These are phyloP conservation scores for Rhizophagus clarus DNA, from an alignment of 192 early-diverging fungal species.

Conservation along the genomic window DNA sequence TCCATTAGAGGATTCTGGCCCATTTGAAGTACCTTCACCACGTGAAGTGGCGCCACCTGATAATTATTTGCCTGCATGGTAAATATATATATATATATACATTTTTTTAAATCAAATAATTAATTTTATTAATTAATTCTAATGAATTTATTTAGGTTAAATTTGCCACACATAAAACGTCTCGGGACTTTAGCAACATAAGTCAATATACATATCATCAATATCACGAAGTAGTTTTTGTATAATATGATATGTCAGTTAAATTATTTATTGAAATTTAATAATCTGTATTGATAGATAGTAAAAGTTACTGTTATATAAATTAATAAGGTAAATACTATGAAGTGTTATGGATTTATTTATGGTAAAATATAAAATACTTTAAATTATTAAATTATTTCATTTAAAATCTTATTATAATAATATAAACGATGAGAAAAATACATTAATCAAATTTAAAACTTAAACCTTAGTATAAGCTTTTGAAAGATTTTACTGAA, in stretches of 20 bases:
- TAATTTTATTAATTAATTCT: neutral
- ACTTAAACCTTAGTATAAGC: no score
- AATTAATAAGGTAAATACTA: neutral
- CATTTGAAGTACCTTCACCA: slow-evolving; percentile 58
- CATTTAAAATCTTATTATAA: no score
- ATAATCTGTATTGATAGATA: neutral
- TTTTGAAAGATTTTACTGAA: no score
- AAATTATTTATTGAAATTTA: no score
- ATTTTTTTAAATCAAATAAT: neutral
- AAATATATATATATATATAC: slow-evolving; percentile 24
- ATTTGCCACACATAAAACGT: slow-evolving; percentile 11
- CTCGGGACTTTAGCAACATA: neutral
- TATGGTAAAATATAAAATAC: no score
- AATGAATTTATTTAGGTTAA: neutral
- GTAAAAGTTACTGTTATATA: neutral
- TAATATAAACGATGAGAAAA: no score
- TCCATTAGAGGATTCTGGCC: slow-evolving; percentile 59
- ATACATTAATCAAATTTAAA: no score
- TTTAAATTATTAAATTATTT: no score
- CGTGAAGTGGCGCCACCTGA: slow-evolving; percentile 46
- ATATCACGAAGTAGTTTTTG: neutral
- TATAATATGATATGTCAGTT: no score
- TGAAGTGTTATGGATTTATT: no score
- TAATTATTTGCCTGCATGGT: slow-evolving; percentile 52
- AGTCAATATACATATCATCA: neutral